phyloP scores from a whole-genome alignment of 2,329 filamentous ascomycete species.

The Beauveria bassiana region DNA sequence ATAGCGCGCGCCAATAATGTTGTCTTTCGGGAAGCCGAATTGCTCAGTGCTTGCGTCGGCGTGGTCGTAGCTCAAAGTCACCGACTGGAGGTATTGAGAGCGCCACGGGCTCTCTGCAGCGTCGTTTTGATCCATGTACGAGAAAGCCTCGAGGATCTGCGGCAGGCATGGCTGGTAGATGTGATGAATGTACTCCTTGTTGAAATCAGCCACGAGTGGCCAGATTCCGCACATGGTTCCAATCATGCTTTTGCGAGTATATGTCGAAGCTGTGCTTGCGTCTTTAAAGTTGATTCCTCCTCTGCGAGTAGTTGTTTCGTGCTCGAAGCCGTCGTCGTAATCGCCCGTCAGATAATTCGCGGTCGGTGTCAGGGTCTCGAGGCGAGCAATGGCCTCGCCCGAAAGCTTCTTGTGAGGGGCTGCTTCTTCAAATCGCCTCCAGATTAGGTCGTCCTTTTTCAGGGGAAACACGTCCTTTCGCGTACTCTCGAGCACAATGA shows the following conservation, averaged over 20 bases:
- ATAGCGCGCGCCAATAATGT: slow-evolving; percentile 22
- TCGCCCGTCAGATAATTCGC: slow-evolving; percentile 28
- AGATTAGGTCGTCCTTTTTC: slow-evolving; percentile 32
- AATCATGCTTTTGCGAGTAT: slow-evolving; percentile 35
- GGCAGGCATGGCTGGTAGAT: slow-evolving; percentile 37
- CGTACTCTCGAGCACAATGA: slow-evolving; percentile 36
- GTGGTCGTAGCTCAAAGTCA: slow-evolving; percentile 27
- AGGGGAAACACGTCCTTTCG: slow-evolving; percentile 38
- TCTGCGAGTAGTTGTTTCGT: slow-evolving; percentile 9
- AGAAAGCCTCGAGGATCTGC: slow-evolving; percentile 23
- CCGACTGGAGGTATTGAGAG: slow-evolving; percentile 26
- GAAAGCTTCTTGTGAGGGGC: slow-evolving; percentile 25
- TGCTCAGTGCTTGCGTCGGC: slow-evolving; percentile 22
- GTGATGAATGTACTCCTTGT: slow-evolving; percentile 32
- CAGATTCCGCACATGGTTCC: slow-evolving; percentile 33
- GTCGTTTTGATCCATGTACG: slow-evolving; percentile 12
- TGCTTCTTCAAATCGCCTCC: slow-evolving; percentile 26
- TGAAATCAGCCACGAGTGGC: slow-evolving; percentile 34
- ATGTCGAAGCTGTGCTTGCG: slow-evolving; percentile 33
- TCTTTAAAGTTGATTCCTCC: slow-evolving; percentile 35
- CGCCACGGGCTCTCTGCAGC: slow-evolving; percentile 23
- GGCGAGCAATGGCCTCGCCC: slow-evolving; percentile 20
- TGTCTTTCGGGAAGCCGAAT: slow-evolving; percentile 24
- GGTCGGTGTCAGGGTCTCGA: slow-evolving; percentile 23
- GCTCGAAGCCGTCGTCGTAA: slow-evolving; percentile 26